Conservation (phyloP, 257 asterid genomes). For the Apocynum venetum region DNA sequence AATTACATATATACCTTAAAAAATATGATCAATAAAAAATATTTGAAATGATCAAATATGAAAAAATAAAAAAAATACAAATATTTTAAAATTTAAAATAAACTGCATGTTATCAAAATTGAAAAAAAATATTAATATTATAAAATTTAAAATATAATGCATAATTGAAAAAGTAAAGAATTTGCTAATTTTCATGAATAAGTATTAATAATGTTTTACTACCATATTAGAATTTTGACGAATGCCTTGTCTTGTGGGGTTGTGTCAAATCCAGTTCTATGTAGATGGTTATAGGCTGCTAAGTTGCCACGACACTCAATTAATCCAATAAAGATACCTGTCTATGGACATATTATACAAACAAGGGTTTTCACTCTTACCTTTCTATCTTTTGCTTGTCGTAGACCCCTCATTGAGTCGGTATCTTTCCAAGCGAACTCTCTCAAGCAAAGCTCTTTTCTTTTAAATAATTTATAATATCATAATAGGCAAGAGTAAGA, state of each 20-base stretch:
- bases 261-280: not conserved
- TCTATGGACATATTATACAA: not conserved
- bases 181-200: no score
- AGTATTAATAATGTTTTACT: no score
- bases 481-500: no score
- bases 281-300: not conserved
- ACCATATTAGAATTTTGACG: not conserved
- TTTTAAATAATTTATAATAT: not conserved
- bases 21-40: no score
- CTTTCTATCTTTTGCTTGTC: not conserved
- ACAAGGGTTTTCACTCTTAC: not conserved
- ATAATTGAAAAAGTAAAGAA: no score
- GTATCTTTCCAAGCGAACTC: conserved; percentile 24
- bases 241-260: not conserved
- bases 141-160: no score
- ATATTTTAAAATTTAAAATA: no score
- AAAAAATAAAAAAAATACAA: no score
- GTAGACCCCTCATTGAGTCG: conserved; percentile 4
- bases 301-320: not conserved
- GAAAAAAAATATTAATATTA: no score
- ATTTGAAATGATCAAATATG: no score
- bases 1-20: no score
- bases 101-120: no score
- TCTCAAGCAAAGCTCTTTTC: conserved; percentile 21
- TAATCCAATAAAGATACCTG: conserved; percentile 4